phyloP scores from a whole-genome alignment of 2,329 filamentous ascomycete genomes.

The Sclerotinia glacialis region DNA sequence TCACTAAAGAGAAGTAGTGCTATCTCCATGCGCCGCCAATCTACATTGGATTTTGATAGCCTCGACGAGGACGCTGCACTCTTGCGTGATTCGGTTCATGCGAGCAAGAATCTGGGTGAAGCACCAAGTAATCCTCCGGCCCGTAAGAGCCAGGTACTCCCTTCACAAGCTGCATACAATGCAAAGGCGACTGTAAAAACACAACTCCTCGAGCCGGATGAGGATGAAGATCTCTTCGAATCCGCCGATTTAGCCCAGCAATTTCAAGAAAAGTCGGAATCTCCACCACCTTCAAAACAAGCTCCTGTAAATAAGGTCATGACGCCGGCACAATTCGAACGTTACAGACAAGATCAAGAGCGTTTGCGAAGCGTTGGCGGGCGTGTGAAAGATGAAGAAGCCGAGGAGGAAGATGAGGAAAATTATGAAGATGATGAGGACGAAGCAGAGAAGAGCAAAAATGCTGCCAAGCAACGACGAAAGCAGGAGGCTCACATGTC shows the following conservation, averaged over 20 bases:
- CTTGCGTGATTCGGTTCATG: conserved; percentile 37
- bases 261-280: conserved; percentile 31
- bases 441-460: conserved; percentile 70
- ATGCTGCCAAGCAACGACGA: conserved; percentile 71
- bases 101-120: conserved; percentile 35
- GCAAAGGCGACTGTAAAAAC: conserved; percentile 30
- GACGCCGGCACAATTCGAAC: conserved; percentile 85
- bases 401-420: conserved; percentile 59
- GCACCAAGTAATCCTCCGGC: conserved; percentile 28
- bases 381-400: conserved; percentile 51
- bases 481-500: conserved; percentile 90
- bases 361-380: conserved; percentile 50
- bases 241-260: conserved; percentile 35
- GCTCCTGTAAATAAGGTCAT: conserved; percentile 70
- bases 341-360: conserved; percentile 72
- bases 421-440: conserved; percentile 74
- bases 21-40: conserved; percentile 32
- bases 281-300: conserved; percentile 23
- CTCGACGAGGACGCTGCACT: conserved; percentile 39
- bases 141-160: conserved; percentile 36
- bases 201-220: conserved; percentile 31
- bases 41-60: conserved; percentile 34
- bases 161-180: conserved; percentile 25
- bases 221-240: conserved; percentile 36
- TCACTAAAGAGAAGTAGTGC: conserved; percentile 38